Evolutionary conservation across 768 basidiomycete species (phyloP).

Genomic region (Pleurotus djamor): DNA sequence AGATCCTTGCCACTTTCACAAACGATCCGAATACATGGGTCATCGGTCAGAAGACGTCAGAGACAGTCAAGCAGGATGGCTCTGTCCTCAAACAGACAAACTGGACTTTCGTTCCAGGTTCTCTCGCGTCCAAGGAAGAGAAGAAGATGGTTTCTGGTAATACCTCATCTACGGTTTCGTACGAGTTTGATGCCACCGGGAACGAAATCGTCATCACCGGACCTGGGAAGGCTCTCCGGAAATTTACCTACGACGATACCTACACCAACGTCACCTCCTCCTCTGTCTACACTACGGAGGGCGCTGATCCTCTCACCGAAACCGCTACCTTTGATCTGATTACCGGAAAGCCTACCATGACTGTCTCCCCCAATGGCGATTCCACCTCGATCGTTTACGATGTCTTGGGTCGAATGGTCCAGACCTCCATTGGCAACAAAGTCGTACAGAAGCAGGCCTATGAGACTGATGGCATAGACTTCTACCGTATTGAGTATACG

Average conservation of each 20-base stretch:
- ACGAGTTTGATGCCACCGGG: constrained; percentile 1
- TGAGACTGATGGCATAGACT: background rate
- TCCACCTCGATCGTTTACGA: constrained; percentile 3
- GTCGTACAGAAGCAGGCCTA: background rate
- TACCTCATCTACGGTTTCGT: background rate
- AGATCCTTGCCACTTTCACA: background rate
- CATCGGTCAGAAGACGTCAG: constrained; percentile 8
- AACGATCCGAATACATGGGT: constrained; percentile 5
- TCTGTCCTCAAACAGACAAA: background rate
- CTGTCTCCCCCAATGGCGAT: background rate
- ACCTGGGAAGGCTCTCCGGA: background rate
- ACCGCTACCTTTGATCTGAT: background rate
- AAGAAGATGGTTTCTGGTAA: background rate
- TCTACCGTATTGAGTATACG: background rate
- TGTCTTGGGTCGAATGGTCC: background rate
- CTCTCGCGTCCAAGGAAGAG: background rate
- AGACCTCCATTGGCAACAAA: background rate
- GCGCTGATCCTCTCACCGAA: background rate
- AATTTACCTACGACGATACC: background rate
- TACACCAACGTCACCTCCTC: constrained; percentile 4
- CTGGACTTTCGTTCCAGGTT: background rate
- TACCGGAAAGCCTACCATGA: background rate
- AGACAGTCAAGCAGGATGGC: background rate
- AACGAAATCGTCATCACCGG: background rate
- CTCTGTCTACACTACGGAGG: constrained; percentile 1